phyloP scores from a whole-genome alignment of 2,329 filamentous ascomycete species.

The Dactylellina sp. region DNA sequence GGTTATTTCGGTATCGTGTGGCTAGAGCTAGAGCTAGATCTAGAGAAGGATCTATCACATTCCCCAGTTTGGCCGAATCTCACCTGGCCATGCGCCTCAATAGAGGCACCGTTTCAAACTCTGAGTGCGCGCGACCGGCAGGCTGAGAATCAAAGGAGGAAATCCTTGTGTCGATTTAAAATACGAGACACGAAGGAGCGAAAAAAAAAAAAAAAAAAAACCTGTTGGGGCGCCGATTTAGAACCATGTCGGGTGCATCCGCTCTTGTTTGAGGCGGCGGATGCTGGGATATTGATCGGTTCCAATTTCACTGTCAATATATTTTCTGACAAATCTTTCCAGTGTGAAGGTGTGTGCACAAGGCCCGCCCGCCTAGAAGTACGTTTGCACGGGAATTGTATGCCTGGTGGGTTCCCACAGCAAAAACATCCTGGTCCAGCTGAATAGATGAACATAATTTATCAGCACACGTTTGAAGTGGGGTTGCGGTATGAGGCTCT shows the following conservation, averaged over 20 bases:
- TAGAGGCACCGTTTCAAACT: background rate
- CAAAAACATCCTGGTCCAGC: conserved; percentile 33
- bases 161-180: background rate
- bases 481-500: conserved; percentile 40
- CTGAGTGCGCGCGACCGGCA: conserved; percentile 2
- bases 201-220: background rate
- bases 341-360: background rate
- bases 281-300: background rate
- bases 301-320: too few species aligned
- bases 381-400: background rate
- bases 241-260: conserved; percentile 6
- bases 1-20: conserved; percentile 9
- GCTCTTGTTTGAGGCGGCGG: conserved; percentile 9
- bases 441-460: conserved; percentile 50
- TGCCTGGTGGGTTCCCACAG: conserved; percentile 9
- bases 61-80: conserved; percentile 16
- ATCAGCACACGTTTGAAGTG: conserved; percentile 31
- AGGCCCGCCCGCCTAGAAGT: background rate
- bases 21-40: conserved; percentile 11
- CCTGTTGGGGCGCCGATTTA: background rate
- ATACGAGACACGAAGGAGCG: conserved; percentile 7
- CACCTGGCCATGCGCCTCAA: conserved; percentile 6
- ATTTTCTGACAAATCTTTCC: conserved; percentile 18
- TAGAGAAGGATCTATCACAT: conserved; percentile 15
- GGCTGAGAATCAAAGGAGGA: background rate